Evolutionary conservation across 2,329 filamentous ascomycete genomes (phyloP).

Genomic region (Epichloe bromicola): DNA sequence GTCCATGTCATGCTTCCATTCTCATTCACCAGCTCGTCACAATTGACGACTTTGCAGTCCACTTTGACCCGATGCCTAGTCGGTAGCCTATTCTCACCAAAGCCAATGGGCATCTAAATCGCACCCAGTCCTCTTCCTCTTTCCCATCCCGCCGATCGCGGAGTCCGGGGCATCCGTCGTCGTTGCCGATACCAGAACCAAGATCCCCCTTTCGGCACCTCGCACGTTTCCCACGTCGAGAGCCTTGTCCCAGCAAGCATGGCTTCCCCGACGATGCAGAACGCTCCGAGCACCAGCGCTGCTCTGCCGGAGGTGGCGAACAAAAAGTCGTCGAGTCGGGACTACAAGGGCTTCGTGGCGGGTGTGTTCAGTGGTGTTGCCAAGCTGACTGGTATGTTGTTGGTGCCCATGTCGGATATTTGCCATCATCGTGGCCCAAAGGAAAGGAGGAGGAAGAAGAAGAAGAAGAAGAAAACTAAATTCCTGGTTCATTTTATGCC

Average conservation of each 20-base stretch:
- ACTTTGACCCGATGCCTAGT: conserved; percentile 1
- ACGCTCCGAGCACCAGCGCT: not conserved
- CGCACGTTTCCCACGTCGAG: too few relatives aligned
- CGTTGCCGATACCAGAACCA: too few relatives aligned
- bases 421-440: too few relatives aligned
- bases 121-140: too few relatives aligned
- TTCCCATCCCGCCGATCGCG: too few relatives aligned
- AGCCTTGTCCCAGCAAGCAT: not conserved
- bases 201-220: too few relatives aligned
- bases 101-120: too few relatives aligned
- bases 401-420: not conserved
- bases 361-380: conserved; percentile 92
- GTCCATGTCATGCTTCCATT: too few relatives aligned
- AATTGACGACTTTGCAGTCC: not conserved
- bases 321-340: conserved; percentile 18
- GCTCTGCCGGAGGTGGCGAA: not conserved
- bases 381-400: conserved; percentile 63
- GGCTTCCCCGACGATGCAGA: not conserved
- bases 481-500: too few relatives aligned
- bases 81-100: too few relatives aligned
- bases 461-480: too few relatives aligned
- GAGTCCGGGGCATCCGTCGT: too few relatives aligned
- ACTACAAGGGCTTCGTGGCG: conserved; percentile 92
- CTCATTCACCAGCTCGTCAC: not conserved
- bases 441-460: not conserved